Conservation (phyloP, 2,329 filamentous ascomycete species). For the Ceratocystis cacaofunesta region DNA sequence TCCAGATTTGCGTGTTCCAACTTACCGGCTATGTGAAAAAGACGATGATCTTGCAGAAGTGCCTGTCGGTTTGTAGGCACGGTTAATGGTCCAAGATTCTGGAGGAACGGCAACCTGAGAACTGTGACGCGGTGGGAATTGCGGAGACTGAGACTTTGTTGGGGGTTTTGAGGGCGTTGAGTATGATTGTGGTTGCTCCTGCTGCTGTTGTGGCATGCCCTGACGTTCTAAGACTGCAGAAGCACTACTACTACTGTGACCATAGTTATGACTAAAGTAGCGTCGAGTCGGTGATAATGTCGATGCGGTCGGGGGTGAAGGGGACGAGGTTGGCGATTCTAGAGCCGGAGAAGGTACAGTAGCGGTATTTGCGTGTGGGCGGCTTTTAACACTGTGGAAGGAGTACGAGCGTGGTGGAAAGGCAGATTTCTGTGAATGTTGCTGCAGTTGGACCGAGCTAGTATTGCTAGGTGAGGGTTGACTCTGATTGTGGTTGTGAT, state of each 20-base stretch:
- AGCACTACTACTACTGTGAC: background rate
- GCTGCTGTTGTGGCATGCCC: background rate
- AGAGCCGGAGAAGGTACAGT: too few species aligned
- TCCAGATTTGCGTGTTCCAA: background rate
- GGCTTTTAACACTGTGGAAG: constrained; percentile 9
- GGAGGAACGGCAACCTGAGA: constrained; percentile 7
- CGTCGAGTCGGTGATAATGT: constrained; percentile 8
- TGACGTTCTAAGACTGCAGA: background rate
- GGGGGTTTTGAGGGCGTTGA: constrained; percentile 2
- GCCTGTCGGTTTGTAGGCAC: constrained; percentile 1
- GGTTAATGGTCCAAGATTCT: constrained; percentile 10
- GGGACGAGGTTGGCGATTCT: constrained; percentile 7
- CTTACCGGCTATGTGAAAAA: constrained; percentile 13
- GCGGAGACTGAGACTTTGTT: background rate
- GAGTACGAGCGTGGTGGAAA: constrained; percentile 15
- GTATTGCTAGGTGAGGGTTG: background rate
- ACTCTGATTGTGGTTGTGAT: background rate
- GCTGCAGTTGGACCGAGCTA: background rate
- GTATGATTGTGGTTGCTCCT: background rate
- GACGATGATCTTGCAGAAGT: constrained; percentile 10
- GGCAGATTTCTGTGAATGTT: background rate
- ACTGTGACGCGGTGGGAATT: constrained; percentile 12
- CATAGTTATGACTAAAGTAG: constrained; percentile 12
- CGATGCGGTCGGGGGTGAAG: constrained; percentile 3
- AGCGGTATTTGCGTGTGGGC: background rate